These are phyloP conservation scores for Collariella sp. DNA, from an alignment of 495 filamentous ascomycete genomes.

Conservation along the genomic window DNA sequence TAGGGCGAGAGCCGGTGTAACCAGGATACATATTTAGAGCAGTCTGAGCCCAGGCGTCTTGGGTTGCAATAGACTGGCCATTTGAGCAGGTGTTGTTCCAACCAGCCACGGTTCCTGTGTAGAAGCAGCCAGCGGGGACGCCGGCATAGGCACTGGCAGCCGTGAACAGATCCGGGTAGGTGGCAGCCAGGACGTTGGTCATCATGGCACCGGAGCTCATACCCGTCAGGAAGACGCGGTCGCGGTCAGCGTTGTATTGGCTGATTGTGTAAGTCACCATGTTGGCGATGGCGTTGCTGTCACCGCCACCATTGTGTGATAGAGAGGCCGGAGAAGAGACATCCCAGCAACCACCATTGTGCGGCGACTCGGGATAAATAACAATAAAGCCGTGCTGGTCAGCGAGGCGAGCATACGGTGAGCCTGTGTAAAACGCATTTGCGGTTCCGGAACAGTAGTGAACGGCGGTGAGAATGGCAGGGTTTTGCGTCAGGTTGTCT, in stretches of 20 bases:
- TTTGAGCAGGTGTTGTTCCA: slow-evolving; percentile 41
- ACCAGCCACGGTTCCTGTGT: slow-evolving; percentile 33
- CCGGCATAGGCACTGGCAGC: slow-evolving; percentile 51
- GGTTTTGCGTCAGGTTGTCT: slow-evolving; percentile 28
- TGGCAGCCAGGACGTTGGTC: slow-evolving; percentile 48
- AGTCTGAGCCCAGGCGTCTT: slow-evolving; percentile 36
- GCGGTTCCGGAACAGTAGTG: slow-evolving; percentile 50
- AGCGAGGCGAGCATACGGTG: slow-evolving; percentile 40
- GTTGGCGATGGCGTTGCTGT: slow-evolving; percentile 50
- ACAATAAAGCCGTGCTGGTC: slow-evolving; percentile 50
- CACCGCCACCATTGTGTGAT: slow-evolving; percentile 49
- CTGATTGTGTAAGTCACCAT: slow-evolving; percentile 49
- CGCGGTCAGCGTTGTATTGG: slow-evolving; percentile 41
- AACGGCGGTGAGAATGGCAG: slow-evolving; percentile 43
- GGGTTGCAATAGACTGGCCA: slow-evolving; percentile 33
- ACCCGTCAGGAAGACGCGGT: slow-evolving; percentile 45
- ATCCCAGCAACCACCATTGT: slow-evolving; percentile 51
- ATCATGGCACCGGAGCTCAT: slow-evolving; percentile 45
- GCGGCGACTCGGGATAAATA: slow-evolving; percentile 46
- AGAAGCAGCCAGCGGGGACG: slow-evolving; percentile 54
- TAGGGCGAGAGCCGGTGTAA: slow-evolving; percentile 44
- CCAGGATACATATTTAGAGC: slow-evolving; percentile 41
- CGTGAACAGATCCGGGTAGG: slow-evolving; percentile 49
- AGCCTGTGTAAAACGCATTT: slow-evolving; percentile 39
- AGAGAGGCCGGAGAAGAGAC: slow-evolving; percentile 46